phyloP scores from a whole-genome alignment of 768 basidiomycete species.

The Lactarius sp. region DNA sequence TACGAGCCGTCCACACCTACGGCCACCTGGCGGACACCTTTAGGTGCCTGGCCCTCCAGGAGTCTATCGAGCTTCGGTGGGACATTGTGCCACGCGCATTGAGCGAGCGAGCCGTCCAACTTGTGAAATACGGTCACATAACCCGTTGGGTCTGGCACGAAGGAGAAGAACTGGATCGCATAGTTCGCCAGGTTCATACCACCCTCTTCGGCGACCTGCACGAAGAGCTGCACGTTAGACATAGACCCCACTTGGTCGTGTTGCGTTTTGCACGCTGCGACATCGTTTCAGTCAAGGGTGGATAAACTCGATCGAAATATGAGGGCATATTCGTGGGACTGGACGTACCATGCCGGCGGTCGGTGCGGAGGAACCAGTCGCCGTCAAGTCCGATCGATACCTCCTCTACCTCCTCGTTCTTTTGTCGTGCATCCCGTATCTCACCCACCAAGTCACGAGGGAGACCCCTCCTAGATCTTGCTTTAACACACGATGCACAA shows the following conservation, averaged over 20 bases:
- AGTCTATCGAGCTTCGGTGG: not conserved
- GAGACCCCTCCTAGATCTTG: constrained; percentile 5
- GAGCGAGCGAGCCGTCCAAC: not conserved
- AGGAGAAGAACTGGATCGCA: constrained; percentile 14
- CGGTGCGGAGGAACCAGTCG: constrained; percentile 19
- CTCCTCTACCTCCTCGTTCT: constrained; percentile 12
- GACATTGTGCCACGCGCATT: constrained; percentile 14
- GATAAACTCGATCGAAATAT: not conserved
- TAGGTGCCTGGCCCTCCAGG: constrained; percentile 10
- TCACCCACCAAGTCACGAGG: constrained; percentile 10
- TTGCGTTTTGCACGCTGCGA: constrained; percentile 12
- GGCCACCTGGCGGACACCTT: no score
- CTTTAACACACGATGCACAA: not conserved
- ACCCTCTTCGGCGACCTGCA: not conserved
- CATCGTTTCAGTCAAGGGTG: not conserved
- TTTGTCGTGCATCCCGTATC: constrained; percentile 5
- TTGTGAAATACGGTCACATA: constrained; percentile 13
- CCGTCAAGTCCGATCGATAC: constrained; percentile 14
- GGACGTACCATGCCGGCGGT: constrained; percentile 11
- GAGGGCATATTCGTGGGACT: not conserved
- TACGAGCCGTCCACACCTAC: constrained; percentile 10
- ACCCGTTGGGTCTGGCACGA: constrained; percentile 12
- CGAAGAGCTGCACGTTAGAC: constrained; percentile 15
- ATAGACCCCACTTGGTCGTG: not conserved
- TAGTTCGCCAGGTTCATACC: constrained; percentile 4